A percentile compares a stretch with the other conserved stretches of the same genome.
Conservation (phyloP, 345 rosid genomes). For the sweet orange (Citrus sinensis) region DNA sequence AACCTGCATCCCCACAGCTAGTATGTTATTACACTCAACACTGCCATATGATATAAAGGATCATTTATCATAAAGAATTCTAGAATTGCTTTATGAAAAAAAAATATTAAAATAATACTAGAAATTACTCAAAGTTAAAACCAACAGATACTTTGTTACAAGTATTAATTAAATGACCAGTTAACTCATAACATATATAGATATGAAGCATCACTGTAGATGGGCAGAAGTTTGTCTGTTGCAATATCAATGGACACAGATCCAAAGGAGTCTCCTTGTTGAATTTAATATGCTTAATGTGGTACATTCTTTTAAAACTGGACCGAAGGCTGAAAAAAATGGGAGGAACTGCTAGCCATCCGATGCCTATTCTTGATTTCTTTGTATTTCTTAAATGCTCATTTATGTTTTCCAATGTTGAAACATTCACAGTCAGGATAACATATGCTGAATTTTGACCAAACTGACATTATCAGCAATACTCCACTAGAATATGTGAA, state of each 20-base stretch:
- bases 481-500: background rate
- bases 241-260: background rate
- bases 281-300: background rate
- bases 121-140: background rate
- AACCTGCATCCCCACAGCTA: conserved; percentile 42
- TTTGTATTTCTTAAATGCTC: background rate
- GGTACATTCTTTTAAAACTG: background rate
- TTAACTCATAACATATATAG: background rate
- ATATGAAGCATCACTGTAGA: background rate
- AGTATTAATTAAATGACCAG: background rate
- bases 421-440: background rate
- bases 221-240: background rate
- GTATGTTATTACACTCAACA: background rate
- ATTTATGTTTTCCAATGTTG: background rate
- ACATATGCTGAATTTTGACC: background rate
- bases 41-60: background rate
- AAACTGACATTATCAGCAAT: background rate
- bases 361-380: background rate
- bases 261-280: background rate
- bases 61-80: background rate
- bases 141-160: background rate
- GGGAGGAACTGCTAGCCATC: background rate
- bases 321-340: background rate
- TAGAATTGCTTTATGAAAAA: background rate
- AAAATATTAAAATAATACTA: background rate